These are phyloP conservation scores for Drechmeria coniospora DNA, from an alignment of 2,329 filamentous ascomycete genomes.

Conservation along the genomic window DNA sequence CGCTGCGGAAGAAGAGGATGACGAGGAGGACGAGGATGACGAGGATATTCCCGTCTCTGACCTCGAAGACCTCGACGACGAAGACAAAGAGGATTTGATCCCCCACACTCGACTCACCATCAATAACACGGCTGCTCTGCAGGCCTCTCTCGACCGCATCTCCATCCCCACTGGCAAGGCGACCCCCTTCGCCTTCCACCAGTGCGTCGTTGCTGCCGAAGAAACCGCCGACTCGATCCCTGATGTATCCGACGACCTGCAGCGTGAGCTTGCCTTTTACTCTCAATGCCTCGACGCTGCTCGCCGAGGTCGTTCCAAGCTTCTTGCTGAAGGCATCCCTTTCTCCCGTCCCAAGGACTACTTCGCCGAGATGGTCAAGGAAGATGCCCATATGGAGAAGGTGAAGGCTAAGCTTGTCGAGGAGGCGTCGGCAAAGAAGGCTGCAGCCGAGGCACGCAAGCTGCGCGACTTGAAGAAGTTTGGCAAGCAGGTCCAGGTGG, in stretches of 20 bases:
- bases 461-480: conserved; percentile 97
- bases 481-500: conserved; percentile 93
- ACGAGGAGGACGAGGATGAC: conserved; percentile 58
- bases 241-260: conserved; percentile 81
- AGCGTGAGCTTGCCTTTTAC: conserved; percentile 87
- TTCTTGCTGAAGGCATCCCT: conserved; percentile 68
- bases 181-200: conserved; percentile 70
- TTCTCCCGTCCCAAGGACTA: conserved; percentile 89
- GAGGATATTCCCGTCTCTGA: conserved; percentile 86
- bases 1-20: conserved; percentile 37
- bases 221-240: conserved; percentile 52
- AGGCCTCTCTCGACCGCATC: conserved; percentile 66
- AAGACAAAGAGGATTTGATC: conserved; percentile 73
- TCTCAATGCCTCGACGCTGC: conserved; percentile 73
- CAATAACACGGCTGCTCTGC: conserved; percentile 86
- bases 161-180: conserved; percentile 46
- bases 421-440: conserved; percentile 84
- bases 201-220: conserved; percentile 54
- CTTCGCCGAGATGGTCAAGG: conserved; percentile 98
- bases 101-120: conserved; percentile 89
- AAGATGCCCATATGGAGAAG: conserved; percentile 94
- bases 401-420: conserved; percentile 89
- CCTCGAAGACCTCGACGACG: conserved; percentile 60
- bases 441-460: conserved; percentile 76
- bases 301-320: conserved; percentile 51